phyloP scores from a whole-genome alignment of 2,329 filamentous ascomycete species.

The Colletotrichum viniferum region DNA sequence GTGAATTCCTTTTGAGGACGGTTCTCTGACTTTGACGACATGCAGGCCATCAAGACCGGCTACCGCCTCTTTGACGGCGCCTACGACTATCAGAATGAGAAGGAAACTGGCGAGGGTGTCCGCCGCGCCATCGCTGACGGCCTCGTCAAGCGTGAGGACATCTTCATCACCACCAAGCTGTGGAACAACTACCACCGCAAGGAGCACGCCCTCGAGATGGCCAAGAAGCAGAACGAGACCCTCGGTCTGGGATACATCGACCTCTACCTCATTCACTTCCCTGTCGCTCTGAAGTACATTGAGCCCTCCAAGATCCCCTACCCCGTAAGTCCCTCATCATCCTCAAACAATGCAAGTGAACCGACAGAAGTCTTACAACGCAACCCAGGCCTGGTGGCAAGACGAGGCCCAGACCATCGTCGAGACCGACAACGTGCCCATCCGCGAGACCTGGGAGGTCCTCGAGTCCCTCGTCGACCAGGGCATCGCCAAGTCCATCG shows the following conservation, averaged over 20 bases:
- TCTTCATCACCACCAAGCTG: slow-evolving; percentile 86
- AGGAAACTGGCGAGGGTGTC: slow-evolving; percentile 68
- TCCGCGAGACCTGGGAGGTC: slow-evolving; percentile 64
- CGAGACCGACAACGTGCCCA: slow-evolving; percentile 30
- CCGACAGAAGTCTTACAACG: background rate
- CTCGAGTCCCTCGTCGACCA: slow-evolving; percentile 59
- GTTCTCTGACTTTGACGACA: background rate
- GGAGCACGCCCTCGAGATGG: slow-evolving; percentile 65
- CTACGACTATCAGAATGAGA: slow-evolving; percentile 67
- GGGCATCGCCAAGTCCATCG: slow-evolving; percentile 61
- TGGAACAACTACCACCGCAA: slow-evolving; percentile 80
- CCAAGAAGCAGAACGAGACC: slow-evolving; percentile 64
- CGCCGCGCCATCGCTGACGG: slow-evolving; percentile 59
- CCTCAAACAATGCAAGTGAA: background rate
- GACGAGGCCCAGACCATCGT: slow-evolving; percentile 49
- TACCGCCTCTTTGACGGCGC: slow-evolving; percentile 59
- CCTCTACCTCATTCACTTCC: slow-evolving; percentile 72
- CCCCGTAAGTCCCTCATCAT: slow-evolving; percentile 28
- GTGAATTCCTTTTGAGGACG: accelerated
- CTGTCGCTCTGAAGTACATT: slow-evolving; percentile 48
- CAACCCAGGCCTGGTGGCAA: slow-evolving; percentile 32
- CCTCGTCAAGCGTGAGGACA: slow-evolving; percentile 73
- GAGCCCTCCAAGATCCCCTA: slow-evolving; percentile 42
- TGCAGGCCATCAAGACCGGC: slow-evolving; percentile 52
- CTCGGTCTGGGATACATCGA: slow-evolving; percentile 71